Evolutionary conservation across 768 basidiomycete genomes (phyloP).

Genomic region (Gymnopilus dilepis): DNA sequence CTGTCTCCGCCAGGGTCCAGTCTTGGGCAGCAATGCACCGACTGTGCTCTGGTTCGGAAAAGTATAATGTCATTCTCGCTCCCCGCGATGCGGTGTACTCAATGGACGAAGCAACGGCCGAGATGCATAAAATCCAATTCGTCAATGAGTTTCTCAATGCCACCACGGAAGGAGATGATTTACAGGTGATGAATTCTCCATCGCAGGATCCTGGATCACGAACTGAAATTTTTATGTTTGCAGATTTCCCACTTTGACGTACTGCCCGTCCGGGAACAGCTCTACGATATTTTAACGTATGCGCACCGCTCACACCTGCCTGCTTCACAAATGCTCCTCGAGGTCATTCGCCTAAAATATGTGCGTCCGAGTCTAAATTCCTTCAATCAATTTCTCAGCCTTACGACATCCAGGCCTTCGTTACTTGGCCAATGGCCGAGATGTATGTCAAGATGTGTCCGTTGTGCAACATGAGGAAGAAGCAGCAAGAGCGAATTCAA

Average conservation of each 20-base stretch:
- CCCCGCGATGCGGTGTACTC: constrained; percentile 66
- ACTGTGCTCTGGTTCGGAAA: constrained; percentile 63
- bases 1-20: constrained; percentile 42
- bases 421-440: constrained; percentile 80
- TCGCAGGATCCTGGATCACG: neutral
- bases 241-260: constrained; percentile 55
- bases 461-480: constrained; percentile 37
- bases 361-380: constrained; percentile 42
- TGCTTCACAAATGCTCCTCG: constrained; percentile 57
- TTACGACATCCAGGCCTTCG: constrained; percentile 48
- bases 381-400: neutral
- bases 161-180: constrained; percentile 19
- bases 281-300: constrained; percentile 72
- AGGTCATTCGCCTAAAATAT: constrained; percentile 61
- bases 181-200: constrained; percentile 22
- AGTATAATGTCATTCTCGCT: constrained; percentile 58
- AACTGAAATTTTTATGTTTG: neutral
- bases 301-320: constrained; percentile 65
- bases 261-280: constrained; percentile 67
- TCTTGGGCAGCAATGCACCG: constrained; percentile 67
- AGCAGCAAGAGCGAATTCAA: constrained; percentile 11
- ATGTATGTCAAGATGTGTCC: constrained; percentile 69
- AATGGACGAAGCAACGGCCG: constrained; percentile 53
- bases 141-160: constrained; percentile 23
- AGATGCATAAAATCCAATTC: constrained; percentile 45